phyloP scores from a whole-genome alignment of 176 grass and related monocot species.

The Hordeum vulgare region DNA sequence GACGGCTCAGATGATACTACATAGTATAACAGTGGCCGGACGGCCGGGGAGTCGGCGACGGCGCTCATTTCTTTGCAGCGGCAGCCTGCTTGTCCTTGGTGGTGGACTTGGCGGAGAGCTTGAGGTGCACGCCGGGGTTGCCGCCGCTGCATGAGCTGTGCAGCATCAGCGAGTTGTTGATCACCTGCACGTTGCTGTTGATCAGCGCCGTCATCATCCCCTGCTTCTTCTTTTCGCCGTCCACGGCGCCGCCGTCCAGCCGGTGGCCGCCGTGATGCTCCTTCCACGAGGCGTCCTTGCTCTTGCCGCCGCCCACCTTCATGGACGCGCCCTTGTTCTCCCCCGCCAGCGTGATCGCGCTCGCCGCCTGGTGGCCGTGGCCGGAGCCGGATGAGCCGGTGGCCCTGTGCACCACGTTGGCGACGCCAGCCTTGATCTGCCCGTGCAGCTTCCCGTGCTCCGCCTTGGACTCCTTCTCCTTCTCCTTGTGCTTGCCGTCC shows the following conservation, averaged over 20 bases:
- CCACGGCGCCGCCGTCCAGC: not conserved
- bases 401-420: slow-evolving; percentile 35
- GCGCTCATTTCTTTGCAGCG: not conserved
- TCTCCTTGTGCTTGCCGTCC: no score
- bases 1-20: not conserved
- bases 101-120: slow-evolving; percentile 20
- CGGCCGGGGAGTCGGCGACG: not conserved
- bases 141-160: slow-evolving; percentile 42
- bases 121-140: slow-evolving; percentile 57
- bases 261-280: not conserved
- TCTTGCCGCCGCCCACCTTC: slow-evolving; percentile 27
- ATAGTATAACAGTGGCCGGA: not conserved
- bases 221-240: not conserved
- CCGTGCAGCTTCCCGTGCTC: slow-evolving; percentile 30
- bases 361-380: not conserved
- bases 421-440: slow-evolving; percentile 47
- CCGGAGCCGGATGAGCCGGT: not conserved
- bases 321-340: slow-evolving; percentile 79
- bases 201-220: slow-evolving; percentile 26
- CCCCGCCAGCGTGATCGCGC: slow-evolving; percentile 56
- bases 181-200: slow-evolving; percentile 79
- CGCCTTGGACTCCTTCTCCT: not conserved
- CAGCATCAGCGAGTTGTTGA: slow-evolving; percentile 74
- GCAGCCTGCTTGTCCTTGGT: slow-evolving; percentile 11
- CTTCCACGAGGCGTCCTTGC: not conserved